Base-by-base conservation (phyloP, 306 rosid species). In the Malus sieversii region DNA sequence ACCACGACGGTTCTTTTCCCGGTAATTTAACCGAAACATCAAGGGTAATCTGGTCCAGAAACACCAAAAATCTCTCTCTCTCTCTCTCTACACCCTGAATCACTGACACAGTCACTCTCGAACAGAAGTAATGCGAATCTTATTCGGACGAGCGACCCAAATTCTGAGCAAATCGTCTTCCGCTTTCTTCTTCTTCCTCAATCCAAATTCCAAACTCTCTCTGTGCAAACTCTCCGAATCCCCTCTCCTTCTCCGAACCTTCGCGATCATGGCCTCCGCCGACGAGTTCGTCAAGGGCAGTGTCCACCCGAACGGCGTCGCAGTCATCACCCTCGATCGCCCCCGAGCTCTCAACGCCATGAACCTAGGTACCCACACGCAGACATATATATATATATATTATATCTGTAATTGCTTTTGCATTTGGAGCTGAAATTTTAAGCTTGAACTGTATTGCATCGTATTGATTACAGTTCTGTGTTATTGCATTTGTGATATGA, bases 301-400 rank as follows among this genome's bases (percentile, higher is more conserved):
- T 68, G 88, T 96, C 78, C 85, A 88, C 75, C 85, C 90, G 3
- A 96, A 92, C 87, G 99, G 99, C 71, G 81, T 96, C 75, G 99
- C 97, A 4, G 89, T 90, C 27, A 85, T 96, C 85, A 89, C 99
- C 15, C 99, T 96, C 81, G 97, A 90, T 88, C 99, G 99, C 57
- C 85, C 99, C 86, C 89, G 87, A 93, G 99, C 99, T 80, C 98
- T 96, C 84, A 96, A 92, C 83, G 99, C 98, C 75, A 92, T 96
- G 99, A 88, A 84, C 70, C 42, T 96, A 78, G 99, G 98, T 92
- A 48, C 79, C 38, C 32, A 48, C 18, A 48, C 2, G 18, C 55
- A 48, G 7, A 48, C 53, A 4, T 16, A 46, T 0, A 45, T 16
- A 46, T 16, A 46, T 0, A 45, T 4, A 46, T 14, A 46, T 15